These are phyloP conservation scores for Colletotrichum kahawae DNA, from an alignment of 2,329 filamentous ascomycete species.

Conservation along the genomic window DNA sequence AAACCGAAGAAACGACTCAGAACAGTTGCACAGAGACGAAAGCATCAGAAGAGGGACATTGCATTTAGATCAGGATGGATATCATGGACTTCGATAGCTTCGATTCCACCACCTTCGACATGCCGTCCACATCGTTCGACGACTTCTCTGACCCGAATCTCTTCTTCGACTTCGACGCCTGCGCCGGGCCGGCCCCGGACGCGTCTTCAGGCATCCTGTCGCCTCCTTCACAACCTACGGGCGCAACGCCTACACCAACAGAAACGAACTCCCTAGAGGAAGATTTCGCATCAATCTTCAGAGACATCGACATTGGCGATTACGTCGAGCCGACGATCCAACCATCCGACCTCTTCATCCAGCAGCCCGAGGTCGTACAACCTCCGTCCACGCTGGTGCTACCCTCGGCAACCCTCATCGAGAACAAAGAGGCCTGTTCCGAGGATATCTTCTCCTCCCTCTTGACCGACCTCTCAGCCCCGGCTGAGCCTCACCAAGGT, in stretches of 20 bases:
- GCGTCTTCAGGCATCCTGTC: background rate
- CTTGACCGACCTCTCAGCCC: background rate
- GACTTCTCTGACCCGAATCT: background rate
- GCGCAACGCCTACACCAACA: background rate
- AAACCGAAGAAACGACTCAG: background rate
- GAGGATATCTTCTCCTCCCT: background rate
- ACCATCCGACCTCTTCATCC: background rate
- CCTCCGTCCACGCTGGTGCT: background rate
- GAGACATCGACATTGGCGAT: background rate
- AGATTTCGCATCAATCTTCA: background rate
- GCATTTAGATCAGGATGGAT: background rate
- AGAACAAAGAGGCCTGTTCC: background rate
- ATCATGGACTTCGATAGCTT: background rate
- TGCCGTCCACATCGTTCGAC: background rate
- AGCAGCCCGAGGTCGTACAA: background rate
- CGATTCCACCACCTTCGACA: background rate
- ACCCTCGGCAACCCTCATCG: background rate
- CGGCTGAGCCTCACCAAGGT: background rate
- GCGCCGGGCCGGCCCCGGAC: background rate
- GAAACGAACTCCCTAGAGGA: background rate
- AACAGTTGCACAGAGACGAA: background rate
- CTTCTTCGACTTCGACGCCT: constrained; percentile 7
- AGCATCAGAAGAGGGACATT: background rate
- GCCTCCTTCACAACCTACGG: background rate
- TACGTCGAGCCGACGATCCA: background rate